phyloP scores from a whole-genome alignment of 2,329 filamentous ascomycete species.

The Stagonosporopsis rhizophila region DNA sequence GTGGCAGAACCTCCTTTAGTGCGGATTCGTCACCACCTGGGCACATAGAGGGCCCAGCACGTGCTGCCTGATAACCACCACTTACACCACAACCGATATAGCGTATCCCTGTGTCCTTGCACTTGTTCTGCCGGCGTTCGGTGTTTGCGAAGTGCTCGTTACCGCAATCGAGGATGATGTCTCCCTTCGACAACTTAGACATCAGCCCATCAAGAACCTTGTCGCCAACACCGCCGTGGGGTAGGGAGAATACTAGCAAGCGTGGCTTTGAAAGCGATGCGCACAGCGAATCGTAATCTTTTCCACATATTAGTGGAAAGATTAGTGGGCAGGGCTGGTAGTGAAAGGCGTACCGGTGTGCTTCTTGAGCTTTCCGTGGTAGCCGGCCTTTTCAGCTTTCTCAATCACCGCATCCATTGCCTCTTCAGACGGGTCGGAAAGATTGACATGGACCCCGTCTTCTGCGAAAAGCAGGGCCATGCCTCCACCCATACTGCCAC shows the following conservation, averaged over 20 bases:
- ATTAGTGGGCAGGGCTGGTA: too few relatives aligned
- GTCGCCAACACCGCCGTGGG: slow-evolving; percentile 59
- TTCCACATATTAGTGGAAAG: slow-evolving; percentile 24
- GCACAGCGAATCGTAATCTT: slow-evolving; percentile 61
- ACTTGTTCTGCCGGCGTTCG: slow-evolving; percentile 66
- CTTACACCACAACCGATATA: slow-evolving; percentile 74
- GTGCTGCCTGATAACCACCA: slow-evolving; percentile 72
- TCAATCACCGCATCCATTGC: slow-evolving; percentile 56
- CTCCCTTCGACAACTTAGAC: slow-evolving; percentile 62
- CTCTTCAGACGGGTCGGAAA: slow-evolving; percentile 61
- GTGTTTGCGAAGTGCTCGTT: slow-evolving; percentile 73
- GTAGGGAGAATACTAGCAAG: slow-evolving; percentile 61
- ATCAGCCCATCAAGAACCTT: slow-evolving; percentile 56
- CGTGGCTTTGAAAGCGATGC: slow-evolving; percentile 57
- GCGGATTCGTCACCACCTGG: slow-evolving; percentile 67
- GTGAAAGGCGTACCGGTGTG: slow-evolving; percentile 36
- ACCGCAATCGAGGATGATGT: slow-evolving; percentile 72
- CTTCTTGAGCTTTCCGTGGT: slow-evolving; percentile 50
- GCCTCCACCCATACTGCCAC: slow-evolving; percentile 66
- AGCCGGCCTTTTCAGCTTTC: slow-evolving; percentile 50
- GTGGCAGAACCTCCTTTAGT: slow-evolving; percentile 65
- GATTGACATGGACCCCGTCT: slow-evolving; percentile 61
- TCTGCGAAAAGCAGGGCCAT: slow-evolving; percentile 67
- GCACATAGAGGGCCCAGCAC: slow-evolving; percentile 71
- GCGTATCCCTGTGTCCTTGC: slow-evolving; percentile 63